These are phyloP conservation scores for Citrullus amarus DNA, from an alignment of 306 rosid genomes.

Conservation along the genomic window DNA sequence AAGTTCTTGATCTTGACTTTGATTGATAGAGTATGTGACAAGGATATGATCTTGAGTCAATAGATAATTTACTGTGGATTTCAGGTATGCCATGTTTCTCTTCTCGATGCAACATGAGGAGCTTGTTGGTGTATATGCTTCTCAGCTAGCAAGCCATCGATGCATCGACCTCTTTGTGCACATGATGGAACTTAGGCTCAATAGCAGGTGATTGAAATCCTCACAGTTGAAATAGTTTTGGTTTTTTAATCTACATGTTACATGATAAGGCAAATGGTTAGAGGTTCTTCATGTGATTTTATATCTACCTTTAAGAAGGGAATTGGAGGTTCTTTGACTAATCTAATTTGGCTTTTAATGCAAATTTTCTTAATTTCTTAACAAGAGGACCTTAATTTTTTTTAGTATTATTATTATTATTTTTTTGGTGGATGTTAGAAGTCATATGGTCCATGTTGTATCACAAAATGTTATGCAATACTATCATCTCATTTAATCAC, in stretches of 20 bases:
- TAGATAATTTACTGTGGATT: not conserved
- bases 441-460: not conserved
- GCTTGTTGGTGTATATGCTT: conserved; percentile 90
- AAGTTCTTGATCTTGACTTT: not conserved
- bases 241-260: not conserved
- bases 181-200: conserved; percentile 93
- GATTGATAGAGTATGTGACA: not conserved
- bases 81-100: conserved; percentile 93
- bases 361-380: not conserved
- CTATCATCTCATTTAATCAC: not conserved
- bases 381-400: not conserved
- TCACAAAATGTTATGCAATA: not conserved
- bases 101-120: conserved; percentile 94
- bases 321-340: not conserved
- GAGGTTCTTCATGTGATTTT: not conserved
- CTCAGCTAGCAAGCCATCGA: conserved; percentile 87
- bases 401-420: too few relatives aligned
- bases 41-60: not conserved
- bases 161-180: conserved; percentile 90
- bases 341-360: not conserved
- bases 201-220: conserved; percentile 58
- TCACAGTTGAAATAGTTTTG: not conserved
- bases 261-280: not conserved
- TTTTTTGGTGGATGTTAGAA: not conserved
- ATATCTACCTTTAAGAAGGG: not conserved